phyloP scores from a whole-genome alignment of 352 stramenopile genomes.

The Pythium vanterpoolii region DNA sequence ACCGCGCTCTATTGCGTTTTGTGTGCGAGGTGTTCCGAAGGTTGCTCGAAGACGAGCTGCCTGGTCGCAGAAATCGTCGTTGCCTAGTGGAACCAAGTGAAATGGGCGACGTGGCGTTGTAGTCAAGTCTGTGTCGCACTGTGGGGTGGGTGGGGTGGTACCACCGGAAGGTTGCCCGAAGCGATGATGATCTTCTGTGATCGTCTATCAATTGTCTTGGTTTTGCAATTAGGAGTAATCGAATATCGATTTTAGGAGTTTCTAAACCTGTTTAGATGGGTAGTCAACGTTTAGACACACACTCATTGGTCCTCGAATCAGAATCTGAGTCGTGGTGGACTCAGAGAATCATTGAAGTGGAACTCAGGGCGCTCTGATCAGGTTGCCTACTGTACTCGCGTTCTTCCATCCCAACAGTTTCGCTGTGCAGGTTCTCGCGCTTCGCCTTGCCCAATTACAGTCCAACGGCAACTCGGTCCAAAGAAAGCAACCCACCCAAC shows the following conservation, averaged over 20 bases:
- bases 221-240: too few relatives aligned
- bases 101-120: too few relatives aligned
- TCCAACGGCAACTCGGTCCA: conserved; percentile 9
- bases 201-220: too few relatives aligned
- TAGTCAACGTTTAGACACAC: not conserved
- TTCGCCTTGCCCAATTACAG: conserved; percentile 11
- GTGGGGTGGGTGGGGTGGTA: too few relatives aligned
- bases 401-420: conserved; percentile 18
- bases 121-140: too few relatives aligned
- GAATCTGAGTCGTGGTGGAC: not conserved
- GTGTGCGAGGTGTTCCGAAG: conserved; percentile 6
- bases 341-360: conserved; percentile 8
- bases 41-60: not conserved
- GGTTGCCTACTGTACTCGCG: not conserved
- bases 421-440: conserved; percentile 13
- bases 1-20: conserved; percentile 15
- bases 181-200: conserved; percentile 1
- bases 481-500: conserved; percentile 12
- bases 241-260: too few relatives aligned
- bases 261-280: too few relatives aligned
- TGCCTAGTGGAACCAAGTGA: not conserved
- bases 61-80: not conserved
- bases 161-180: conserved; percentile 3
- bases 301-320: not conserved
- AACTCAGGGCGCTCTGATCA: conserved; percentile 22